phyloP scores from a whole-genome alignment of 148 eudicot species.

The Fagopyrum tataricum region DNA sequence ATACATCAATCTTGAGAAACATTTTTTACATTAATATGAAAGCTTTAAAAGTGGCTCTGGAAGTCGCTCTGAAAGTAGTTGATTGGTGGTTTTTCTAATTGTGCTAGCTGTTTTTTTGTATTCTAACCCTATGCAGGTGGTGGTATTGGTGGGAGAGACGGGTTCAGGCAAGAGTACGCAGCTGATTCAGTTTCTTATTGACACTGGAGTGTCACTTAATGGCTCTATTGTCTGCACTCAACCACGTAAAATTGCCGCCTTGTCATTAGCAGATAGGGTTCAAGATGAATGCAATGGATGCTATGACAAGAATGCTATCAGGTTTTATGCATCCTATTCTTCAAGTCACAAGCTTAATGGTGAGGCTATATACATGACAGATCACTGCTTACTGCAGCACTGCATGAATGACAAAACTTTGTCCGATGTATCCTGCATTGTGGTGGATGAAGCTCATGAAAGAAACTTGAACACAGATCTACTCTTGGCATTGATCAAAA shows the following conservation, averaged over 20 bases:
- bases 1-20: not conserved
- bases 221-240: conserved; percentile 79
- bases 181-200: conserved; percentile 84
- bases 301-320: conserved; percentile 33
- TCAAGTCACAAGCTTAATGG: conserved; percentile 32
- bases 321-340: conserved; percentile 45
- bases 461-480: conserved; percentile 91
- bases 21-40: not conserved
- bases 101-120: not conserved
- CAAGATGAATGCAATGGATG: conserved; percentile 67
- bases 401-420: conserved; percentile 61
- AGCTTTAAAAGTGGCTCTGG: too few relatives aligned
- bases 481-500: conserved; percentile 68
- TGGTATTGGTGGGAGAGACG: conserved; percentile 87
- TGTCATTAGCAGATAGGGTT: conserved; percentile 69
- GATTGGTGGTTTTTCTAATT: not conserved
- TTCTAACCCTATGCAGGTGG: conserved; percentile 34
- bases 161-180: conserved; percentile 99
- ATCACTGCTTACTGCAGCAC: conserved; percentile 85
- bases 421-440: conserved; percentile 62
- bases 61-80: not conserved
- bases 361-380: conserved; percentile 67
- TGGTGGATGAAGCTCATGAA: conserved; percentile 98
- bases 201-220: conserved; percentile 55
- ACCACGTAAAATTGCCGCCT: conserved; percentile 91